Conservation (phyloP, 129 eudicot species). For the Flaveria robusta region DNA sequence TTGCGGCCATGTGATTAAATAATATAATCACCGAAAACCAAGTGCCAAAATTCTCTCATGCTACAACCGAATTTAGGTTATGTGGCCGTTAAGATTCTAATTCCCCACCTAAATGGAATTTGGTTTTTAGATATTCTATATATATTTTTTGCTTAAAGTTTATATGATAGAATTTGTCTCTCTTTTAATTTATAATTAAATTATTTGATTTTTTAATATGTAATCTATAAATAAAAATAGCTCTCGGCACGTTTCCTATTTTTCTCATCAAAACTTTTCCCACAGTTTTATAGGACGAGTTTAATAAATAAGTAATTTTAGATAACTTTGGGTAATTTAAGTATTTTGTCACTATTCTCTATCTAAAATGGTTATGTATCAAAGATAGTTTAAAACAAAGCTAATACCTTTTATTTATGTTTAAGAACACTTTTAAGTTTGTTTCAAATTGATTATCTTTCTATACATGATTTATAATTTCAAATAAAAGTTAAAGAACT, state of each 20-base stretch:
- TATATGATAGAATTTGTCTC: background rate
- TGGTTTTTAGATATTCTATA: background rate
- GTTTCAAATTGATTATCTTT: no score
- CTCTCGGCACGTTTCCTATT: background rate
- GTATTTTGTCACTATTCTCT: no score
- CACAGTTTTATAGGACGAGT: background rate
- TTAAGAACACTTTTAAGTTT: no score
- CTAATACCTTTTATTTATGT: no score
- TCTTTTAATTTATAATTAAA: background rate
- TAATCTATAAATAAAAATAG: background rate
- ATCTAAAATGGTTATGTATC: no score
- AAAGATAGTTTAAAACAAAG: no score
- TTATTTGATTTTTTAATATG: no score
- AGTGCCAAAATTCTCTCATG: conserved; percentile 15
- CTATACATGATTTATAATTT: no score
- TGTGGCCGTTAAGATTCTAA: conserved; percentile 5
- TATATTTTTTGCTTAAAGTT: background rate
- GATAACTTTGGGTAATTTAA: no score
- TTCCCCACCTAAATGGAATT: conserved; percentile 7
- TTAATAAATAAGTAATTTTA: no score
- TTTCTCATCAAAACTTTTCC: background rate
- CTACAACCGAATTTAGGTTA: conserved; percentile 8
- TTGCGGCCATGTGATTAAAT: background rate
- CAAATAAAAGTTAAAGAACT: no score
- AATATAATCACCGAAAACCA: conserved; percentile 21